phyloP scores from a whole-genome alignment of 2,329 filamentous ascomycete genomes.

The Cordyceps javanica region DNA sequence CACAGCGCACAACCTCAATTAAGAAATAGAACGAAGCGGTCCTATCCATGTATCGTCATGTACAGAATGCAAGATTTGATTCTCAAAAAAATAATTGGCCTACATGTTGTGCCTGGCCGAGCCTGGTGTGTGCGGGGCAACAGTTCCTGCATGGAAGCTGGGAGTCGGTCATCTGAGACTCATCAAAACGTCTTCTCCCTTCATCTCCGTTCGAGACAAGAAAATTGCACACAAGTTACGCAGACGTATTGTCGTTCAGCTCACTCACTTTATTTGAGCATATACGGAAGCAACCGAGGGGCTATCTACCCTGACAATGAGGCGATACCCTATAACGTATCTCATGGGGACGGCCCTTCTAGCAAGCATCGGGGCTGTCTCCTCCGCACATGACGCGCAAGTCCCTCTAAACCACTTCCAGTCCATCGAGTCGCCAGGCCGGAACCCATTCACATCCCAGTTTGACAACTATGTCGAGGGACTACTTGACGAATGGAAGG shows the following conservation, averaged over 20 bases:
- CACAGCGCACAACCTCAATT: too few relatives aligned
- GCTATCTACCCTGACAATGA: background rate
- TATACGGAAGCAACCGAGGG: background rate
- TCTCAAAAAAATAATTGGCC: too few relatives aligned
- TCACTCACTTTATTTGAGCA: too few relatives aligned
- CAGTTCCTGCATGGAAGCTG: background rate
- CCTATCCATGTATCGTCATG: too few relatives aligned
- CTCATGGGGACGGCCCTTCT: background rate
- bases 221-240: background rate
- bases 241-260: too few relatives aligned
- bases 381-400: background rate
- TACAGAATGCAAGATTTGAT: too few relatives aligned
- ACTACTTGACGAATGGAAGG: constrained; percentile 32
- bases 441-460: constrained; percentile 14
- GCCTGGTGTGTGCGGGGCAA: background rate
- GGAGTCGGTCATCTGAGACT: background rate
- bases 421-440: background rate
- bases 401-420: background rate
- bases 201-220: background rate
- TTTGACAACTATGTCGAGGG: constrained; percentile 12
- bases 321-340: too few relatives aligned
- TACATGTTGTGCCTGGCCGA: too few relatives aligned
- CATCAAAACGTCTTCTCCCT: background rate
- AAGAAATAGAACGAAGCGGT: too few relatives aligned
- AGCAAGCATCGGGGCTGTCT: background rate